A percentile compares a stretch with the other conserved stretches of the same genome.
Evolutionary conservation across 2,329 filamentous ascomycete genomes (phyloP).

Genomic region (Monilinia fructicola): DNA sequence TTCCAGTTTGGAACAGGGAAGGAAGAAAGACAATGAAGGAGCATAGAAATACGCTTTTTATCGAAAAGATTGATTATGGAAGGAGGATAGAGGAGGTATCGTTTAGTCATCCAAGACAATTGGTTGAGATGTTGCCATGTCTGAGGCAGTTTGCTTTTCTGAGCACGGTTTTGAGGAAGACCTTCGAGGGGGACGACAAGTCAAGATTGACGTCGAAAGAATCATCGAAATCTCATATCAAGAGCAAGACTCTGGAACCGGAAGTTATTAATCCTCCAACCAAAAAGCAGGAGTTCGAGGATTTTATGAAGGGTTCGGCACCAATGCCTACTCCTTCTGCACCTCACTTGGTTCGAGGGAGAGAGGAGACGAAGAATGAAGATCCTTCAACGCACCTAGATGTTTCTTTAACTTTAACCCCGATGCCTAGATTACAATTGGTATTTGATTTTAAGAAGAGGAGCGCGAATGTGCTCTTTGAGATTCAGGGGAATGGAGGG

Average conservation of each 20-base stretch:
- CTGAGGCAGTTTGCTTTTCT: constrained; percentile 75
- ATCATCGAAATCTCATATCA: not conserved
- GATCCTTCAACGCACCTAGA: constrained; percentile 27
- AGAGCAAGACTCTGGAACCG: not conserved
- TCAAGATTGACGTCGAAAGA: not conserved
- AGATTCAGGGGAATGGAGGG: constrained; percentile 36
- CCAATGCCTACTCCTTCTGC: not conserved
- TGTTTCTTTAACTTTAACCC: constrained; percentile 37
- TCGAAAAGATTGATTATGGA: constrained; percentile 72
- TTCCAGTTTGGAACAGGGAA: constrained; percentile 44
- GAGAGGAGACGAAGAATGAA: not conserved
- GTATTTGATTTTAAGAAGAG: constrained; percentile 36
- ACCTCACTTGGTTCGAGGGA: constrained; percentile 22
- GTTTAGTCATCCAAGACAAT: constrained; percentile 75
- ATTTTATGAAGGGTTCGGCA: constrained; percentile 34
- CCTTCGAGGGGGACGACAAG: constrained; percentile 46
- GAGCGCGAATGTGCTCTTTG: constrained; percentile 39
- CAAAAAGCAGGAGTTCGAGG: constrained; percentile 36
- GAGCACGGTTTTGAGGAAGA: constrained; percentile 61
- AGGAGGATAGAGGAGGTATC: constrained; percentile 66
- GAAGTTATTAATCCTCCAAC: constrained; percentile 25
- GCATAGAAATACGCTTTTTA: constrained; percentile 62
- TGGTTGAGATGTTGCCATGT: constrained; percentile 70
- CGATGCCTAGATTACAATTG: constrained; percentile 34
- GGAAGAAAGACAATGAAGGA: constrained; percentile 35